phyloP scores from a whole-genome alignment of 2,329 filamentous ascomycete genomes.

The Ophiosphaerella korrae region DNA sequence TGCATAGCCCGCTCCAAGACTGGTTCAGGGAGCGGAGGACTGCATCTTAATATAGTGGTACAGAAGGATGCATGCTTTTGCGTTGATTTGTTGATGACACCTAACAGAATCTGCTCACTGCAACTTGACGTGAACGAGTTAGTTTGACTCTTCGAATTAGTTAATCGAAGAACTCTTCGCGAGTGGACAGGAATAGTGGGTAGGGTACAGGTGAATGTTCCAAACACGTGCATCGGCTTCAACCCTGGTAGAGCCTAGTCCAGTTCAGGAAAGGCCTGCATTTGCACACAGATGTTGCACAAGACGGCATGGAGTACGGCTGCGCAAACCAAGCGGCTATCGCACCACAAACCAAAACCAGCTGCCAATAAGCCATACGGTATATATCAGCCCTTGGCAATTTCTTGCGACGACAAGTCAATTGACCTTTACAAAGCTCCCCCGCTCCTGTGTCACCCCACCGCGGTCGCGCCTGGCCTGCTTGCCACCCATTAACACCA shows the following conservation, averaged over 20 bases:
- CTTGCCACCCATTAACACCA: conserved; percentile 39
- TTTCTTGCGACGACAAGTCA: background rate
- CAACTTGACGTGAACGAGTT: background rate
- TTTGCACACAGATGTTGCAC: background rate
- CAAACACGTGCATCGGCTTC: conserved; percentile 16
- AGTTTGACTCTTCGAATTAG: too few species aligned
- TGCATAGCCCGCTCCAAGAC: too few species aligned
- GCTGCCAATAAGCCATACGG: conserved; percentile 6
- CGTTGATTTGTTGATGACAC: background rate
- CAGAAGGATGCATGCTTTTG: conserved; percentile 11
- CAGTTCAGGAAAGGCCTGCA: conserved; percentile 11
- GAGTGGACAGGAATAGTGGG: background rate
- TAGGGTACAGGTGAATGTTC: conserved; percentile 9
- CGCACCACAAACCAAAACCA: conserved; percentile 19
- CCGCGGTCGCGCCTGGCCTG: background rate
- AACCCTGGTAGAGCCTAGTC: conserved; percentile 10
- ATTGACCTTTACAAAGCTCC: conserved; percentile 9
- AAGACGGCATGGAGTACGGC: conserved; percentile 15
- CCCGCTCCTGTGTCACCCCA: background rate
- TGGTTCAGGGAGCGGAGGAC: background rate
- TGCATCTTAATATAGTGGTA: background rate
- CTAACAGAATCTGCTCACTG: conserved; percentile 16
- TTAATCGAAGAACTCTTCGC: too few species aligned
- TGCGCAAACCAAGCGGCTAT: background rate
- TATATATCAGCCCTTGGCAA: background rate